phyloP scores from a whole-genome alignment of 371 early-diverging fungal genomes.

The Mortierella sp. region DNA sequence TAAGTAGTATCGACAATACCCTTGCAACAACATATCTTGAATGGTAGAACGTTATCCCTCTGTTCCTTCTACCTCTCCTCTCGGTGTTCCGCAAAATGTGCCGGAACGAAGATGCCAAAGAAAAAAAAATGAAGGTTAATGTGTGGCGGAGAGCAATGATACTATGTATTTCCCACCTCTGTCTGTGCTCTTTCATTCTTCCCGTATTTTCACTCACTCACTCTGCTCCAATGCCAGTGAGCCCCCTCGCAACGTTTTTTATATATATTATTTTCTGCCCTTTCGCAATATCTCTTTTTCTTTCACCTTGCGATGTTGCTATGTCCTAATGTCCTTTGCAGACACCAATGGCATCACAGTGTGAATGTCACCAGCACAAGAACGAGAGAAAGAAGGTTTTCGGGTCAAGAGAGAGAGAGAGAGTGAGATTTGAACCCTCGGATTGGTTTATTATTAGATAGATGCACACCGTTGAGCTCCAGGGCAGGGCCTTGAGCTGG shows the following conservation, averaged over 20 bases:
- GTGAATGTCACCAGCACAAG: not conserved
- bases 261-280: not conserved
- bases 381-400: not conserved
- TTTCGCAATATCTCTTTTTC: not conserved
- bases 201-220: no score
- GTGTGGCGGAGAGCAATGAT: not conserved
- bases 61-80: not conserved
- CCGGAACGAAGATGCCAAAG: not conserved
- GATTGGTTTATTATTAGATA: not conserved
- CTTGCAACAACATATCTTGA: not conserved
- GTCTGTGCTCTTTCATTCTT: not conserved
- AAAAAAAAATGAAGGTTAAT: not conserved
- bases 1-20: not conserved
- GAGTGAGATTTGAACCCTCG: not conserved
- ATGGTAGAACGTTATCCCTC: not conserved
- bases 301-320: not conserved
- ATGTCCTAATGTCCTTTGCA: not conserved
- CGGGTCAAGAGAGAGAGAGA: not conserved
- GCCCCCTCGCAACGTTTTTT: not conserved
- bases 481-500: not conserved
- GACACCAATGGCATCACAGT: not conserved
- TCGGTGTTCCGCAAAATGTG: slow-evolving; percentile 2
- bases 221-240: not conserved
- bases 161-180: not conserved
- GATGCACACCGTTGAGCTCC: not conserved